phyloP scores from a whole-genome alignment of 306 rosid genomes.

The Albizia julibrissin region DNA sequence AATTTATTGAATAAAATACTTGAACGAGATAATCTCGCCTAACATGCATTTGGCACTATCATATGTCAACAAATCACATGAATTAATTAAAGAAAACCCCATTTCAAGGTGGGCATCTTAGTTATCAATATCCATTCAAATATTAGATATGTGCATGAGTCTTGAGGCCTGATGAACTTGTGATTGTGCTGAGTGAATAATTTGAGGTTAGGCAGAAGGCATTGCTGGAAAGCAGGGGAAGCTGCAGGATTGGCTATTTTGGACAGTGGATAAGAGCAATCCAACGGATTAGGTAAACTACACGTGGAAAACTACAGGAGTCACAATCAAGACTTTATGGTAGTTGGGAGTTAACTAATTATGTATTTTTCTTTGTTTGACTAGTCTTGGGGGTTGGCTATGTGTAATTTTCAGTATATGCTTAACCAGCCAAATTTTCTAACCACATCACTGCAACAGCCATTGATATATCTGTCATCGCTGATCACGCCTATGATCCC shows the following conservation, averaged over 20 bases:
- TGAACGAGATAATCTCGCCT: neutral
- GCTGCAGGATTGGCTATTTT: conserved; percentile 14
- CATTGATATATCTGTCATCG: conserved; percentile 18
- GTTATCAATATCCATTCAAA: neutral
- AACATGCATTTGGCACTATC: neutral
- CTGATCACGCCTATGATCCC: conserved; percentile 18
- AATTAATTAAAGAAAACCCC: neutral
- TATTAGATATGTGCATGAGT: neutral
- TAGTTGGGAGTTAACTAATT: conserved; percentile 7
- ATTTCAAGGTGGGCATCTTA: neutral
- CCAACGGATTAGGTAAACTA: conserved; percentile 41
- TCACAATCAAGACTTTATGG: conserved; percentile 35
- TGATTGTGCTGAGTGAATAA: neutral
- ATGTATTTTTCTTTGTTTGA: conserved; percentile 24
- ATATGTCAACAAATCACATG: conserved; percentile 1
- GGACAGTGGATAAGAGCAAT: conserved; percentile 33
- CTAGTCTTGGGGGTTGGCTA: conserved; percentile 17
- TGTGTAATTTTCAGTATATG: conserved; percentile 13
- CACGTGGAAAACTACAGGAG: conserved; percentile 47
- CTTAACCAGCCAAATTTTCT: conserved; percentile 34
- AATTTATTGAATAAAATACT: neutral
- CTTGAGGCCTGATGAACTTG: neutral
- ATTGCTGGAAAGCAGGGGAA: conserved; percentile 6
- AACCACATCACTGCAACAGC: conserved; percentile 29
- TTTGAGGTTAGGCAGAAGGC: conserved; percentile 30